Evolutionary conservation across 2,329 filamentous ascomycete genomes (phyloP), one percentile per base, ranked within the genome.

Genomic region (Aureobasidium namibiae): DNA sequence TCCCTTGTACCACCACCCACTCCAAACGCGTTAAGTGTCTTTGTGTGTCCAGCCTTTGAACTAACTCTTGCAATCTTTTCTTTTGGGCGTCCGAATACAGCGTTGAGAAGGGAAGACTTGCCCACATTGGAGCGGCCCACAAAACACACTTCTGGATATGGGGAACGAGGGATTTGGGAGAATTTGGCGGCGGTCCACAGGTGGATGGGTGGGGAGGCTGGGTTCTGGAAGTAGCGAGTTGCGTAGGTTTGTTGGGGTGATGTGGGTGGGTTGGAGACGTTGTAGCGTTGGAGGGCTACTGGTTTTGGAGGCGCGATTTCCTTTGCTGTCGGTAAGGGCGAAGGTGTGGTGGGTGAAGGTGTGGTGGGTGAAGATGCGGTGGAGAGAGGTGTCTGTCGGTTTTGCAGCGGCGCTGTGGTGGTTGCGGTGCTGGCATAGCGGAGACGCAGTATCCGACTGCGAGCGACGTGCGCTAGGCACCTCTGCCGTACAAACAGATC

Each of bases 81-180:
- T 13, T 65, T 66, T 0, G 67, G 65, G 0, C 76, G 65, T 59
- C 74, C 67, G 69, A 87, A 78, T 9, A 89, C 72, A 2, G 82
- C 81, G 67, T 90, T 90, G 26, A 89, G 74, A 4, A 89, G 68
- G 1, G 79, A 82, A 57, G 80, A 84, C 72, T 90, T 89, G 56
- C 86, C 86, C 6, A 87, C 86, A 66, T 90, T 90, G 39, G 81
- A 85, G 48, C 86, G 80, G 18, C 86, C 86, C 4, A 89, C 76
- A 67, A 90, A 87, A 41, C 81, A 82, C 14, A 87, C 78, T 74
- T 87, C 83, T 1, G 83, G 82, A 31, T 80, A 73, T 1, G 76
- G 67, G 1, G 76, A 78, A 59, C 75, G 73, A 8, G 82, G 80
- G 61, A 86, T 81, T 3, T 75, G 74, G 64, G 81, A 82, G 72